Evolutionary conservation across 257 asterid genomes (phyloP), one percentile per base, ranked within the genome.

Genomic region (Ilex aquifolium): DNA sequence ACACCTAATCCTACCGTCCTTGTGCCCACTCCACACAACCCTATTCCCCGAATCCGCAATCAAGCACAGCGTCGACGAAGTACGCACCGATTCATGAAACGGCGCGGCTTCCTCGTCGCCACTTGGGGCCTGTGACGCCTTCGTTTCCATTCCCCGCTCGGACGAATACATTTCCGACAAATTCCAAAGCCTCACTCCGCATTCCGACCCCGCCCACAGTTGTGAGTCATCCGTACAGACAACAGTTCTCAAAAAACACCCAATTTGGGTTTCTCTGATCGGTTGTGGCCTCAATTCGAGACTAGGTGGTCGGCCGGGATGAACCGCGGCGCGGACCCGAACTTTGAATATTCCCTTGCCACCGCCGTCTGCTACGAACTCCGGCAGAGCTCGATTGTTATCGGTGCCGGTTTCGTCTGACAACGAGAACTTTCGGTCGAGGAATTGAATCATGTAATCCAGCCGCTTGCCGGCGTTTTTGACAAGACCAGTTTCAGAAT

Each of bases 171-270:
- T 64, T 60, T 85, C 87, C 76, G 60, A 69, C 76, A 89, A 76
- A 65, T 89, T 85, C 96, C 97, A 93, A 17, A 70, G 83, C 65
- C 94, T 64, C 44, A 93, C 44, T 12, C 97, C 99, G 65, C 86
- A 68, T 77, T 93, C 99, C 62, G 97, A 81, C 59, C 96, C 99
- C 4, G 95, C 91, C 99, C 95, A 93, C 77, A 93, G 17, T 75
- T 90, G 94, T 67, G 74, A 70, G 60, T 77, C 83, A 51, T 76
- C 82, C 4, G 85, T 85, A 57, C 83, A 78, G 40, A 70, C 65
- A 49, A 93, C 32, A 29, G 57, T 85, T 80, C 96, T 80, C 62
- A 93, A 84, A 65, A 90, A 90, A 58, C 90, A 63, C 76, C 95
- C 97, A 36, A 81, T 73, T 59, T 93, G 90, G 48, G 80, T 69